These are phyloP conservation scores for Chloranthus sessilifolius DNA, from an alignment of 164 flowering plant genomes.

Conservation along the genomic window DNA sequence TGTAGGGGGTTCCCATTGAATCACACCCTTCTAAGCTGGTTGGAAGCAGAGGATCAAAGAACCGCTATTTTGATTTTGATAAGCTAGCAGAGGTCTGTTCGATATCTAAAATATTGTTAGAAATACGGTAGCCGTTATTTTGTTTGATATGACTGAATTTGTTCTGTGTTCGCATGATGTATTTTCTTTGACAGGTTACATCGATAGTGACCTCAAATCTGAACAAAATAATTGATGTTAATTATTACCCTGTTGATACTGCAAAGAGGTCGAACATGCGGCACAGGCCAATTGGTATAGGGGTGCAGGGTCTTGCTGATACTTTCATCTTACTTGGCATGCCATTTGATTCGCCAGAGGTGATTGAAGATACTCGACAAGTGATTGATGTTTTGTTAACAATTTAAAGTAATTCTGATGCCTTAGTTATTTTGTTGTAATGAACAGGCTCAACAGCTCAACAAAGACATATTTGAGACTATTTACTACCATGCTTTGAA, in stretches of 20 bases:
- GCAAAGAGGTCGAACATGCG: conserved; percentile 77
- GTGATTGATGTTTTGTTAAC: no score
- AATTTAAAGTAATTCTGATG: no score
- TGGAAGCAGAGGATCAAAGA: conserved; percentile 72
- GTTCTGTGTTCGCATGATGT: no score
- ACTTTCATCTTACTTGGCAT: conserved; percentile 92
- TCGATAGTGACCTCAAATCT: conserved; percentile 66
- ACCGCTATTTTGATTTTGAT: conserved; percentile 89
- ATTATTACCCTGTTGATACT: conserved; percentile 94
- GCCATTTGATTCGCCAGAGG: conserved; percentile 98
- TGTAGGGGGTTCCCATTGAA: conserved; percentile 70
- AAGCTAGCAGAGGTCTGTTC: conserved; percentile 86
- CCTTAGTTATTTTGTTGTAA: no score
- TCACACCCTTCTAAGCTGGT: conserved; percentile 84
- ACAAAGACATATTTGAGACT: conserved; percentile 93
- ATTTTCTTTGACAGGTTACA: conserved; percentile 55
- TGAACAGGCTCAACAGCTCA: conserved; percentile 84
- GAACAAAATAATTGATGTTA: conserved; percentile 91
- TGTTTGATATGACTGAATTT: no score
- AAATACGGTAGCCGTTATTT: not conserved
- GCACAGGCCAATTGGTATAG: conserved; percentile 95
- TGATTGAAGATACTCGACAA: no score
- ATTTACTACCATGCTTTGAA: conserved; percentile 87
- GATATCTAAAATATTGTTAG: not conserved
- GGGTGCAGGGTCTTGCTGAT: conserved; percentile 98